Conservation (phyloP, 257 asterid species). For the Scutellaria baicalensis region DNA sequence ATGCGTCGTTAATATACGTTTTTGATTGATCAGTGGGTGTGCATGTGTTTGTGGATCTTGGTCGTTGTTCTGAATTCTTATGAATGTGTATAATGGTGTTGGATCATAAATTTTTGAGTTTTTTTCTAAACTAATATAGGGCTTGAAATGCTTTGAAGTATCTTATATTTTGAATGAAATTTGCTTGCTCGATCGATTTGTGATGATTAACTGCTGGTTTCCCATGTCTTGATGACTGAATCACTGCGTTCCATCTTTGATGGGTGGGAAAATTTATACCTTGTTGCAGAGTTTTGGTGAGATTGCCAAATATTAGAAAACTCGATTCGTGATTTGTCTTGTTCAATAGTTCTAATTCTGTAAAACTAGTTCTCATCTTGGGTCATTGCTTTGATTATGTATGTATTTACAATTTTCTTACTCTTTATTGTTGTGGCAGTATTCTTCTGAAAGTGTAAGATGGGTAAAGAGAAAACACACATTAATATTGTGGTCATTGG, state of each 20-base stretch:
- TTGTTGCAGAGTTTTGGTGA: too few relatives aligned
- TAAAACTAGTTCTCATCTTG: not conserved
- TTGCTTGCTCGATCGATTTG: not conserved
- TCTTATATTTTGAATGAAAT: not conserved
- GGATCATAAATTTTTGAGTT: not conserved
- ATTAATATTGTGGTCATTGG: constrained; percentile 66
- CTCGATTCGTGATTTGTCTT: not conserved
- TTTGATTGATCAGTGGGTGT: not conserved
- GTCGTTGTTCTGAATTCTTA: not conserved
- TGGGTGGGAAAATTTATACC: not conserved
- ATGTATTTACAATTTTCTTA: not conserved
- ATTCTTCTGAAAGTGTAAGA: not conserved
- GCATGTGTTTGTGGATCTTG: not conserved
- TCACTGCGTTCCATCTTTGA: too few relatives aligned
- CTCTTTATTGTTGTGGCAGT: not conserved
- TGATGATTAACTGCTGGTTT: not conserved
- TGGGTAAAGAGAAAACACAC: constrained; percentile 64
- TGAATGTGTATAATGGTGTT: not conserved
- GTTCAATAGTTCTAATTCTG: not conserved
- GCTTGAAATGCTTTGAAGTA: not conserved
- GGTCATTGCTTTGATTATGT: not conserved
- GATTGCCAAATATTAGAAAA: too few relatives aligned
- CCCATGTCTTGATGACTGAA: not conserved
- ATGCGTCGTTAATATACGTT: not conserved
- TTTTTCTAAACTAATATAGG: not conserved